Evolutionary conservation across 345 rosid genomes (phyloP), one percentile per base, ranked within the genome.

Genomic region (Ceriops zippeliana): DNA sequence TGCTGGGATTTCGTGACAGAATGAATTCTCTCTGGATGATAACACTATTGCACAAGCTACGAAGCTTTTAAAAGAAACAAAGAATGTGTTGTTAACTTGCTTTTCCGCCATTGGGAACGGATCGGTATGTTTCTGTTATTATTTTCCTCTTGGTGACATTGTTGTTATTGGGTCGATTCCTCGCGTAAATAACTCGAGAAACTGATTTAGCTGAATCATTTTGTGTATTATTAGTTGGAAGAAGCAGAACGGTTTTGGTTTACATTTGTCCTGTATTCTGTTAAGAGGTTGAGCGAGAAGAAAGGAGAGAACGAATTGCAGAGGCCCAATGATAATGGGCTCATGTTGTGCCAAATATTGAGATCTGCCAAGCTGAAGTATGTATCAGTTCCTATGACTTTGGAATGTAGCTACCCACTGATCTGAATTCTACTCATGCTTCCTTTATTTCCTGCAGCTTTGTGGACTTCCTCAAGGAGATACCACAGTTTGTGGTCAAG

Each of bases 201-300:
- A 32, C 26, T 72, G 24, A 61, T 31, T 26, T 27, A 27, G 13
- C 46, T 72, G 58, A 64, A 52, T 73, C 49, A 42, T 42, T 62
- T 69, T 64, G 38, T 58, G 49, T 42, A 3, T 75, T 63, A 4
- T 72, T 76, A 91, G 98, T 76, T 68, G 52, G 98, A 93, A 73
- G 98, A 93, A 80, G 92, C 87, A 15, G 97, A 89, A 68, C 83
- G 89, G 76, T 91, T 79, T 80, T 91, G 93, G 96, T 88, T 85
- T 78, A 89, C 97, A 0, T 91, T 91, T 73, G 82, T 93, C 57
- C 76, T 83, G 38, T 93, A 74, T 64, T 86, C 92, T 1, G 83
- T 88, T 51, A 88, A 82, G 77, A 87, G 79, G 83, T 78, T 91
- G 66, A 72, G 82, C 65, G 77, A 85, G 78, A 85, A 67, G 79